Conservation (phyloP, 805 yeast genomes). For the Candida alai region DNA sequence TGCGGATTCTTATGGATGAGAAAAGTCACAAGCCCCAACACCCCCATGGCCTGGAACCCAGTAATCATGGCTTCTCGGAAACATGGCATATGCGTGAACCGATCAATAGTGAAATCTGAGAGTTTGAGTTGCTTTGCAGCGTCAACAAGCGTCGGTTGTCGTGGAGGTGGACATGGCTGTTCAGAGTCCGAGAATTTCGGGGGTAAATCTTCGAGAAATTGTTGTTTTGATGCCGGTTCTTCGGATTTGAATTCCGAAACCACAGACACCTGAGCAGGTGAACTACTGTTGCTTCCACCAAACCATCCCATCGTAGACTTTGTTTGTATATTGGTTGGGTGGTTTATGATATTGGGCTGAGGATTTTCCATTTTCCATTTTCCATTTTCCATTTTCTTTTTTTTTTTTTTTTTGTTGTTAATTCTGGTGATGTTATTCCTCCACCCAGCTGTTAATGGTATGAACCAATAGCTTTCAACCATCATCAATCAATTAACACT, state of each 20-base stretch:
- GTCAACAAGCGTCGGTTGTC: conserved; percentile 17
- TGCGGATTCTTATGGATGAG: conserved; percentile 59
- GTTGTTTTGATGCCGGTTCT: conserved; percentile 8
- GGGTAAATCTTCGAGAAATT: conserved; percentile 48
- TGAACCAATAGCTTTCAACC: too few relatives aligned
- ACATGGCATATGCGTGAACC: conserved; percentile 63
- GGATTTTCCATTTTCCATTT: neutral
- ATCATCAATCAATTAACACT: neutral
- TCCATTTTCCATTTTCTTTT: neutral
- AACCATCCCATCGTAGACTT: conserved; percentile 41
- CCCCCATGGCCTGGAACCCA: conserved; percentile 71
- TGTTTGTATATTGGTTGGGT: conserved; percentile 1
- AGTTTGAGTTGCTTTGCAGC: conserved; percentile 42
- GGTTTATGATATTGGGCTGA: too few relatives aligned
- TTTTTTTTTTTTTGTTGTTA: conserved; percentile 1
- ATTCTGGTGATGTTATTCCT: neutral
- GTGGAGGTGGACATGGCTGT: conserved; percentile 9
- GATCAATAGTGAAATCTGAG: conserved; percentile 50
- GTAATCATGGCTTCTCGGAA: conserved; percentile 75
- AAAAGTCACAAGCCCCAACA: conserved; percentile 63
- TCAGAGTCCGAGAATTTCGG: conserved; percentile 44
- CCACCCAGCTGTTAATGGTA: neutral
- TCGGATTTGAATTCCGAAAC: conserved; percentile 22
- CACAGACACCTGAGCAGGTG: conserved; percentile 35
- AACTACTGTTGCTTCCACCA: conserved; percentile 19